phyloP scores from a whole-genome alignment of 176 grass and related monocot genomes.

The Typha latifolia region DNA sequence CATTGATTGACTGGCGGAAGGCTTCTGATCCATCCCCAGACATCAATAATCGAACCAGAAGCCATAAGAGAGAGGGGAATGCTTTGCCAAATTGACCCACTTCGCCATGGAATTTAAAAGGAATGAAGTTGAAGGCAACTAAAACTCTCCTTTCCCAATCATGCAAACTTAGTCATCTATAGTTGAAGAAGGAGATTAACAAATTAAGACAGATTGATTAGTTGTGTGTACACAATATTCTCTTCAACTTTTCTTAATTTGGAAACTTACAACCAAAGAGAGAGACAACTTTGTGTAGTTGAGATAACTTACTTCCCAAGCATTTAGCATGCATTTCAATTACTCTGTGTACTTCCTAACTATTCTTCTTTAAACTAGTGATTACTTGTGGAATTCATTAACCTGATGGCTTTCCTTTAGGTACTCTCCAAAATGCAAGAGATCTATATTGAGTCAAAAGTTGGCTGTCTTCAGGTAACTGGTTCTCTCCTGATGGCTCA shows the following conservation, averaged over 20 bases:
- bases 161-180: conserved; percentile 8
- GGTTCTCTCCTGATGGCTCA: too few relatives aligned
- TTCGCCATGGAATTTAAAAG: background rate
- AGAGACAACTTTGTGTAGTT: too few relatives aligned
- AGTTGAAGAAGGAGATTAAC: background rate
- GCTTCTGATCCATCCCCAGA: conserved; percentile 31
- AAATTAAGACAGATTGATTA: background rate
- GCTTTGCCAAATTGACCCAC: background rate
- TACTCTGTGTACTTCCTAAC: background rate
- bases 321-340: background rate
- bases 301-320: background rate
- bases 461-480: background rate
- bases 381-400: background rate
- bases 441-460: background rate
- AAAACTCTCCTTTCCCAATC: conserved; percentile 22
- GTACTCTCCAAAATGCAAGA: background rate
- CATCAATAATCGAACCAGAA: conserved; percentile 13
- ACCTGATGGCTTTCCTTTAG: background rate
- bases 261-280: background rate
- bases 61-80: conserved; percentile 18
- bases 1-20: conserved; percentile 32
- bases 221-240: background rate
- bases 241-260: background rate
- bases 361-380: background rate
- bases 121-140: conserved; percentile 25